Conservation (phyloP, 495 filamentous ascomycete species). For the Chaetomium fimeti region DNA sequence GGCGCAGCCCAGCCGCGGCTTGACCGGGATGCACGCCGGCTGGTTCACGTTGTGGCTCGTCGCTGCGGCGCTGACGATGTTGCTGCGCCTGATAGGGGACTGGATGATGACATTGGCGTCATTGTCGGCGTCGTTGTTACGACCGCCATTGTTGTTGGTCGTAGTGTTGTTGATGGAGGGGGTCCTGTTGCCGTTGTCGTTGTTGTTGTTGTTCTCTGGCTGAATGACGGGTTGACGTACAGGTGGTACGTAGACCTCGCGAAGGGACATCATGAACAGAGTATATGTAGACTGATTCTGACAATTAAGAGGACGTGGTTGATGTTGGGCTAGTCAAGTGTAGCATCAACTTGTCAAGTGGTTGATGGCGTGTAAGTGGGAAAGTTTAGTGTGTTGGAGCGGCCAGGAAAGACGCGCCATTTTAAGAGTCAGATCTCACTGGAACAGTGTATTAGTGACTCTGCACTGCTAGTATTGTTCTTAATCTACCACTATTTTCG, state of each 20-base stretch:
- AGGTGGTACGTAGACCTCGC: neutral
- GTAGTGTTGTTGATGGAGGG: neutral
- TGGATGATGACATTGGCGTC: neutral
- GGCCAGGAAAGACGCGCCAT: neutral
- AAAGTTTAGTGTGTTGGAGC: neutral
- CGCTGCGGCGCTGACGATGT: neutral
- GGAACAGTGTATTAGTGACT: neutral
- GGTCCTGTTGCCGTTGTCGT: neutral
- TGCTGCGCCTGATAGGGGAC: neutral
- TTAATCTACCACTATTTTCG: neutral
- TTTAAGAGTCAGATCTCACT: neutral
- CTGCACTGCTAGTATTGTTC: neutral
- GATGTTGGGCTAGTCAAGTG: too few species aligned
- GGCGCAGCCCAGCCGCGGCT: neutral
- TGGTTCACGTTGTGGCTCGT: neutral
- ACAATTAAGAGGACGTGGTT: neutral
- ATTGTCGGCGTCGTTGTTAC: neutral
- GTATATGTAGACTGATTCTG: neutral
- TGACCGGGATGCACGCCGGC: neutral
- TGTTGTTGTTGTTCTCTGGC: neutral
- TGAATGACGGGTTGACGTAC: neutral
- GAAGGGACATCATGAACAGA: neutral
- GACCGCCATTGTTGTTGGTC: neutral
- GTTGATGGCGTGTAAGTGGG: slow-evolving; percentile 1
- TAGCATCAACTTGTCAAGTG: neutral